These are phyloP conservation scores for Nemania diffusa DNA, from an alignment of 2,329 filamentous ascomycete genomes.

Conservation along the genomic window DNA sequence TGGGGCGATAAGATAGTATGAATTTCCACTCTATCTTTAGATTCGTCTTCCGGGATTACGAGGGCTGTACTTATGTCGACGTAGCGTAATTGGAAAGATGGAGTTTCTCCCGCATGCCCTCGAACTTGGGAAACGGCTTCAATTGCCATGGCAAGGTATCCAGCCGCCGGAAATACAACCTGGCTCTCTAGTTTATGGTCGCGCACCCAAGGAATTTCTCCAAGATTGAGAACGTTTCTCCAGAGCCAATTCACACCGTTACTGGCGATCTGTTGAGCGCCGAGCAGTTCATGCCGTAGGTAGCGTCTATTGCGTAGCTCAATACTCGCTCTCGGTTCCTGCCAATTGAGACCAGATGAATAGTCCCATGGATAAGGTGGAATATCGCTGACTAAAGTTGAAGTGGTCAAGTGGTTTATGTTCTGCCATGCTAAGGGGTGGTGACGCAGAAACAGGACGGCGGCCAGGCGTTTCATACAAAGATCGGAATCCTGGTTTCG, in stretches of 20 bases:
- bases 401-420: conserved; percentile 10
- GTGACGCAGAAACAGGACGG: too few relatives aligned
- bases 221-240: conserved; percentile 15
- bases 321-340: conserved; percentile 42
- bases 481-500: too few relatives aligned
- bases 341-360: conserved; percentile 34
- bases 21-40: conserved; percentile 15
- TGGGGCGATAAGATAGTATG: conserved; percentile 25
- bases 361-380: conserved; percentile 8
- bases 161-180: neutral
- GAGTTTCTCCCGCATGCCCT: neutral
- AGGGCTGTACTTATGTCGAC: neutral
- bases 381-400: conserved; percentile 37
- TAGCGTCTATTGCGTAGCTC: conserved; percentile 42
- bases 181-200: conserved; percentile 1
- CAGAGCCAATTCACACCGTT: conserved; percentile 36
- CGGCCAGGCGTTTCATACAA: too few relatives aligned
- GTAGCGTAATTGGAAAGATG: conserved; percentile 2
- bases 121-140: neutral
- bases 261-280: conserved; percentile 34
- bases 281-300: conserved; percentile 54
- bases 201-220: conserved; percentile 6
- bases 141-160: too few relatives aligned
- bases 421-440: conserved; percentile 15
- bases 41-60: neutral